Conservation (phyloP, 257 asterid genomes). For the Schizonepeta tenuifolia region DNA sequence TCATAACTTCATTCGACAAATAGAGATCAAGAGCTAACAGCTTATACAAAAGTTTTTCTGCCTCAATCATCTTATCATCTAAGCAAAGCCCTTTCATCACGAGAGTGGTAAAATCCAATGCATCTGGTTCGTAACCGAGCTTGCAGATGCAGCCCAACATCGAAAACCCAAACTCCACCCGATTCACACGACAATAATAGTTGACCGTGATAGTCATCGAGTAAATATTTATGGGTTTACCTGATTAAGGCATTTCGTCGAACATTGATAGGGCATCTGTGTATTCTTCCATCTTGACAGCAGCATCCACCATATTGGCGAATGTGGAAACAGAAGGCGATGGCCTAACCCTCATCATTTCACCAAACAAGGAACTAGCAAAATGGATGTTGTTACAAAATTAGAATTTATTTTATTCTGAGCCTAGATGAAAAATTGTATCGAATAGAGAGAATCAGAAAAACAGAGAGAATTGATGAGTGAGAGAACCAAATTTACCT, state of each 20-base stretch:
- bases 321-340: background rate
- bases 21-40: background rate
- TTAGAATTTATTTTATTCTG: too few relatives aligned
- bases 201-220: background rate
- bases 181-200: background rate
- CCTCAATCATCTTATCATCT: background rate
- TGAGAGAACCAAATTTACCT: too few relatives aligned
- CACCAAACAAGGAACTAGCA: background rate
- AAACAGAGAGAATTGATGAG: too few relatives aligned
- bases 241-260: conserved; percentile 6
- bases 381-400: background rate
- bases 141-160: background rate
- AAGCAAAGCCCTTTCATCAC: background rate
- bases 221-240: background rate
- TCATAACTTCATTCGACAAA: conserved; percentile 5
- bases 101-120: background rate
- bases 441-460: background rate
- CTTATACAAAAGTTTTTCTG: background rate
- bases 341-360: background rate
- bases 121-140: background rate
- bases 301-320: background rate
- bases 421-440: too few relatives aligned
- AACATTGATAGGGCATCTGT: background rate
- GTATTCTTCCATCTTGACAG: background rate
- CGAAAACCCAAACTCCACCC: background rate